These are phyloP conservation scores for Batkoa obscura DNA, from an alignment of 371 early-diverging fungal genomes.

Conservation along the genomic window DNA sequence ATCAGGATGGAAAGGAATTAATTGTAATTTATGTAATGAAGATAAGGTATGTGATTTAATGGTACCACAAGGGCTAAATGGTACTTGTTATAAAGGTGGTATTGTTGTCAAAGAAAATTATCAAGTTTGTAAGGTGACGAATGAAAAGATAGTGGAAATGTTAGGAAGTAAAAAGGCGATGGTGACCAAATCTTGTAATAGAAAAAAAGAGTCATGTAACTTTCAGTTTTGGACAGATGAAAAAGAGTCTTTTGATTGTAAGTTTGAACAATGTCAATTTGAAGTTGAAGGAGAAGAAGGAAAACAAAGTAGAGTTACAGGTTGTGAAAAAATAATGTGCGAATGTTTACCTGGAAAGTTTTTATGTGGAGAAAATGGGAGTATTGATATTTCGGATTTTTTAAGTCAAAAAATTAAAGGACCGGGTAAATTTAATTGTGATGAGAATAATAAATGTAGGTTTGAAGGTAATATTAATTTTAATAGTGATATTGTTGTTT, in stretches of 20 bases:
- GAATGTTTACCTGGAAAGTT: conserved; percentile 49
- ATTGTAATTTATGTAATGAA: conserved; percentile 69
- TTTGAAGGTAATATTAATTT: conserved; percentile 27
- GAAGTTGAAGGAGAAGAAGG: conserved; percentile 15
- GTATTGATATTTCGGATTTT: conserved; percentile 49
- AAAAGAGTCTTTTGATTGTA: conserved; percentile 57
- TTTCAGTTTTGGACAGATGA: conserved; percentile 66
- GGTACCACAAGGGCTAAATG: conserved; percentile 47
- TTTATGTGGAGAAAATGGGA: conserved; percentile 58
- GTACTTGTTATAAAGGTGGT: conserved; percentile 67
- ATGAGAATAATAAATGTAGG: conserved; percentile 27
- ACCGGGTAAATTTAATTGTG: conserved; percentile 48
- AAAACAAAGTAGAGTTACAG: conserved; percentile 22
- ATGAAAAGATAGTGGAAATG: conserved; percentile 36
- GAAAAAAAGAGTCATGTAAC: conserved; percentile 27
- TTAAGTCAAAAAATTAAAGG: conserved; percentile 49
- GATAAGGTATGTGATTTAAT: conserved; percentile 56
- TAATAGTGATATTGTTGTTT: no score
- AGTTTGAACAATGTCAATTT: conserved; percentile 38
- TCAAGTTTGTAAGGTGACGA: conserved; percentile 78
- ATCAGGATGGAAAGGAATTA: conserved; percentile 80
- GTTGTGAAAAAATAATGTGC: conserved; percentile 45
- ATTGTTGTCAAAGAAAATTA: conserved; percentile 54
- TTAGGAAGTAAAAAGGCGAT: conserved; percentile 36
- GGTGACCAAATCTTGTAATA: conserved; percentile 45